Conservation (phyloP, 2,329 filamentous ascomycete species). For the Pseudonectria buxi region DNA sequence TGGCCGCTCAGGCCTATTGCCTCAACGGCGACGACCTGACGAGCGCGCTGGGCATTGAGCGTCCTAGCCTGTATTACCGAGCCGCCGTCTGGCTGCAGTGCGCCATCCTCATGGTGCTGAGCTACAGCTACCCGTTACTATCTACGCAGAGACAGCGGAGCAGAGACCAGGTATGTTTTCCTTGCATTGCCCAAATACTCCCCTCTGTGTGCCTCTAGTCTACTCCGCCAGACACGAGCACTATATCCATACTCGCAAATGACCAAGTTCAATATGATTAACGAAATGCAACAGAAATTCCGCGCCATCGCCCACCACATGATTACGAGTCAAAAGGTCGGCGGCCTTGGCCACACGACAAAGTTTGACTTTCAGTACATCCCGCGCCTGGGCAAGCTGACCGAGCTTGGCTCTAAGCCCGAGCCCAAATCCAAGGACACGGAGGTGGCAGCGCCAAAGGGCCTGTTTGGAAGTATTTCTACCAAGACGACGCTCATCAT, state of each 20-base stretch:
- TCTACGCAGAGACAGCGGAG: slow-evolving; percentile 31
- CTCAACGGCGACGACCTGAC: slow-evolving; percentile 61
- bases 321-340: slow-evolving; percentile 52
- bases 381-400: slow-evolving; percentile 37
- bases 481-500: slow-evolving; percentile 14
- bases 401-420: slow-evolving; percentile 22
- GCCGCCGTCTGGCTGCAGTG: slow-evolving; percentile 58
- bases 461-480: background rate
- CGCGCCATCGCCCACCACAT: slow-evolving; percentile 35
- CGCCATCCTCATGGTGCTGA: slow-evolving; percentile 53
- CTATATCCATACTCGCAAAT: no score
- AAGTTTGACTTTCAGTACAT: slow-evolving; percentile 67
- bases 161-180: slow-evolving; percentile 20
- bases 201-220: no score
- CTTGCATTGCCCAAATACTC: no score
- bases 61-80: slow-evolving; percentile 51
- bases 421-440: slow-evolving; percentile 1
- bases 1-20: slow-evolving; percentile 62
- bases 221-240: no score
- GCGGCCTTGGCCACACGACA: slow-evolving; percentile 55
- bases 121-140: slow-evolving; percentile 38
- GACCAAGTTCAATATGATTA: no score
- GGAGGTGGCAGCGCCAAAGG: background rate
- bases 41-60: slow-evolving; percentile 51
- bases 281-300: slow-evolving; percentile 18